Evolutionary conservation across 2,329 filamentous ascomycete genomes (phyloP).

Genomic region (Neofusicoccum sp.): DNA sequence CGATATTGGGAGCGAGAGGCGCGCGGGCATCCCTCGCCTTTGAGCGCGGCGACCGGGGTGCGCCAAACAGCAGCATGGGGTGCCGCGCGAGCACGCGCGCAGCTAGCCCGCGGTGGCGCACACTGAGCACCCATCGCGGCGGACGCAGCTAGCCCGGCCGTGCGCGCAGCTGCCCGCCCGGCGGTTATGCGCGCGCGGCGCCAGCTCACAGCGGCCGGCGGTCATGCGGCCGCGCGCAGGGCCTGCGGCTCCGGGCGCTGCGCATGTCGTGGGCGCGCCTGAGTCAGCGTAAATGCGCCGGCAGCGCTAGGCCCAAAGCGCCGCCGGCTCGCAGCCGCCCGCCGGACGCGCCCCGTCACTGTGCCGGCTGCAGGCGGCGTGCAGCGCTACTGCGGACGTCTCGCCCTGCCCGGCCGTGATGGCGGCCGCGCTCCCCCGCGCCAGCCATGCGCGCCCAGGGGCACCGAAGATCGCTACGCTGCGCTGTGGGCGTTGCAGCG

Average conservation of each 20-base stretch:
- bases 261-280: not conserved
- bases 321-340: not conserved
- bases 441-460: not conserved
- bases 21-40: constrained; percentile 12
- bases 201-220: not conserved
- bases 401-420: too few relatives aligned
- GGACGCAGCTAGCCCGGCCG: constrained; percentile 1
- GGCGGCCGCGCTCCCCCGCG: too few relatives aligned
- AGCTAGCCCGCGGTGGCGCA: constrained; percentile 2
- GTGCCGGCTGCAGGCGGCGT: constrained; percentile 2
- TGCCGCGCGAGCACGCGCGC: constrained; percentile 9
- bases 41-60: not conserved
- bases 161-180: not conserved
- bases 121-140: constrained; percentile 7
- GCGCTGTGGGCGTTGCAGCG: not conserved
- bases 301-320: not conserved
- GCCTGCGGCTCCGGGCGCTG: not conserved
- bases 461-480: not conserved
- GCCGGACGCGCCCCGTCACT: constrained; percentile 10
- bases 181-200: not conserved
- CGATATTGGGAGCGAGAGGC: constrained; percentile 10
- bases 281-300: constrained; percentile 8
- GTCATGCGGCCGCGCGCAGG: not conserved
- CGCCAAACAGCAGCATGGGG: constrained; percentile 1
- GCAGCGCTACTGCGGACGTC: not conserved